These are phyloP conservation scores for Wickerhamiella vanderwaltii DNA, from an alignment of 805 yeast genomes.

Conservation along the genomic window DNA sequence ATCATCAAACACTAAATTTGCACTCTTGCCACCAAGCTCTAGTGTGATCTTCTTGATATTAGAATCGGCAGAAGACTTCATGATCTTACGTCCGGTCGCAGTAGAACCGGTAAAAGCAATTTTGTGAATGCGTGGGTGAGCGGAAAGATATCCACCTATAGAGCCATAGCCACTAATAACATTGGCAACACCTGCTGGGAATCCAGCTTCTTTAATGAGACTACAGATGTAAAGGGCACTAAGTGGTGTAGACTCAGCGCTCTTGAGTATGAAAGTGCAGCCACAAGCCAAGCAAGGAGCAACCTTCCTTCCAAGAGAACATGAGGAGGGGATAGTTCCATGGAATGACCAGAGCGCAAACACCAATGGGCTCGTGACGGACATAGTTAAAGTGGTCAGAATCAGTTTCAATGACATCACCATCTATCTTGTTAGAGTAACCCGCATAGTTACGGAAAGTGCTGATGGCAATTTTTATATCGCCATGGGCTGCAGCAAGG, in stretches of 20 bases:
- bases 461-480: conserved; percentile 54
- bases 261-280: conserved; percentile 75
- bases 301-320: conserved; percentile 89
- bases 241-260: conserved; percentile 87
- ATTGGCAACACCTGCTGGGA: conserved; percentile 86
- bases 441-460: conserved; percentile 81
- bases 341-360: conserved; percentile 90
- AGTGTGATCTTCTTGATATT: conserved; percentile 82
- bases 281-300: conserved; percentile 91
- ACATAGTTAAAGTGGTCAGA: conserved; percentile 61
- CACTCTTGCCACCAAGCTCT: conserved; percentile 95
- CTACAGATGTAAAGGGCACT: conserved; percentile 68
- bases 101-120: conserved; percentile 95
- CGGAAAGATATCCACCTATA: conserved; percentile 66
- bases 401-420: conserved; percentile 66
- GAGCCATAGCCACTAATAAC: conserved; percentile 79
- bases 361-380: conserved; percentile 84
- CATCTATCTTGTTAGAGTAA: conserved; percentile 78
- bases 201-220: conserved; percentile 66
- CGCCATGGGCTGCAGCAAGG: conserved; percentile 52
- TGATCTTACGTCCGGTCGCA: conserved; percentile 72
- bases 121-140: conserved; percentile 73
- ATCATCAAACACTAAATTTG: conserved; percentile 78
- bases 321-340: conserved; percentile 94
- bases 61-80: conserved; percentile 67